These are phyloP conservation scores for Ceratocystis albifundus DNA, from an alignment of 2,329 filamentous ascomycete species.

Conservation along the genomic window DNA sequence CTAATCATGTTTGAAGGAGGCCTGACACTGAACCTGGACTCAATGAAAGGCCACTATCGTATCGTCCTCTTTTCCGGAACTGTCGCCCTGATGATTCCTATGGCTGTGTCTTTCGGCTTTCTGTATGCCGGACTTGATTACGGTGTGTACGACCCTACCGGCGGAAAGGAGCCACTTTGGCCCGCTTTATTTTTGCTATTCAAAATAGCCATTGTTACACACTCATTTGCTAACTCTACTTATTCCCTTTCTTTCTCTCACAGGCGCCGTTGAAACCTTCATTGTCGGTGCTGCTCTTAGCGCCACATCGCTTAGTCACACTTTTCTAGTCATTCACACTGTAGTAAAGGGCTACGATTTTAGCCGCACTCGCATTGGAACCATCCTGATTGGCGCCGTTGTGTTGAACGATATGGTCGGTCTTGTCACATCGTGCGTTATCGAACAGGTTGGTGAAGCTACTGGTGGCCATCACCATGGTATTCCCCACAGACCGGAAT, in stretches of 20 bases:
- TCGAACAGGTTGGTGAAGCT: conserved; percentile 26
- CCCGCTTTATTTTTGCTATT: background rate
- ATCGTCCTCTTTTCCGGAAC: conserved; percentile 34
- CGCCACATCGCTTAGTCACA: conserved; percentile 31
- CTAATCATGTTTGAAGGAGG: conserved; percentile 43
- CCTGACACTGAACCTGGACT: conserved; percentile 36
- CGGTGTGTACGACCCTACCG: conserved; percentile 20
- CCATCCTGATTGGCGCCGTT: conserved; percentile 36
- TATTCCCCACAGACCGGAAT: conserved; percentile 11
- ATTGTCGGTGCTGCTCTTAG: conserved; percentile 29
- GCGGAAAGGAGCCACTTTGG: background rate
- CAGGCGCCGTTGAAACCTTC: conserved; percentile 26
- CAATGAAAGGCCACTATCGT: conserved; percentile 36
- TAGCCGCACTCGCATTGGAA: conserved; percentile 34
- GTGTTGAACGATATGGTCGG: conserved; percentile 38
- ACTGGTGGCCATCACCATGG: conserved; percentile 24
- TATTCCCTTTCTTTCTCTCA: background rate
- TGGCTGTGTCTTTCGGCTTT: conserved; percentile 35
- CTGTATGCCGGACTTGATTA: conserved; percentile 36
- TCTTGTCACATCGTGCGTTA: conserved; percentile 33
- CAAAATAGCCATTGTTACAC: background rate
- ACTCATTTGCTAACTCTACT: conserved; percentile 1
- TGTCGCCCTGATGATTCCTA: conserved; percentile 37
- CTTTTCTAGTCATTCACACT: conserved; percentile 29
- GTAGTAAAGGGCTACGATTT: conserved; percentile 31